A percentile compares a stretch with the other conserved stretches of the same genome.
These are phyloP conservation scores for Phylloporus arenicola DNA, from an alignment of 768 basidiomycete genomes.

Conservation along the genomic window DNA sequence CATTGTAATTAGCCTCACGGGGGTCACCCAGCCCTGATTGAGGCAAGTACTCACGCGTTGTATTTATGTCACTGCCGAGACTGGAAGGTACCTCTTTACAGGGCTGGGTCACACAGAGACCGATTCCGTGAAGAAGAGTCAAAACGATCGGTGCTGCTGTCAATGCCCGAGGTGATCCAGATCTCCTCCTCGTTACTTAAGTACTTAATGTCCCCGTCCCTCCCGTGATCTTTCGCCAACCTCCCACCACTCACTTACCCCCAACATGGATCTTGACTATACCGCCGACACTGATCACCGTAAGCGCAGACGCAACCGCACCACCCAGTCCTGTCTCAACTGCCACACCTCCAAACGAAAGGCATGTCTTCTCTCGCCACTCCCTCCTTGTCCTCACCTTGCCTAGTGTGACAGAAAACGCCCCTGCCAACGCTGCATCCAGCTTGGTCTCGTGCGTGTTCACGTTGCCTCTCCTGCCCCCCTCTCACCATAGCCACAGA, in stretches of 20 bases:
- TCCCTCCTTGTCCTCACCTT: neutral
- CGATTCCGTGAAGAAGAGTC: constrained; percentile 31
- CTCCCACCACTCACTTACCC: constrained; percentile 35
- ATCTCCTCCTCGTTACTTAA: constrained; percentile 33
- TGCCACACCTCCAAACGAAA: constrained; percentile 95
- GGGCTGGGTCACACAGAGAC: constrained; percentile 29
- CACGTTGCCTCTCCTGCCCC: neutral
- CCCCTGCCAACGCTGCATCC: constrained; percentile 87
- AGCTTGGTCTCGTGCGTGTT: constrained; percentile 69
- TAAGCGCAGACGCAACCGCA: constrained; percentile 85
- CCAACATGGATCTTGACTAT: constrained; percentile 76
- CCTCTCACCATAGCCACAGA: constrained; percentile 39
- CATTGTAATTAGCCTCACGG: constrained; percentile 32
- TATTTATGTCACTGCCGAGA: constrained; percentile 35
- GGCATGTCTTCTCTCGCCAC: constrained; percentile 38
- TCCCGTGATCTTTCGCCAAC: constrained; percentile 29
- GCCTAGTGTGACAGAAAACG: constrained; percentile 79
- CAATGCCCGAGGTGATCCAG: constrained; percentile 42
- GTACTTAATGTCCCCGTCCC: constrained; percentile 31
- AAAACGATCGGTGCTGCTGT: constrained; percentile 23
- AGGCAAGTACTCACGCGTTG: constrained; percentile 31
- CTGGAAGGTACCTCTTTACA: constrained; percentile 26
- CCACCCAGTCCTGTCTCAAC: constrained; percentile 81
- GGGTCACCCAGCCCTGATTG: constrained; percentile 16
- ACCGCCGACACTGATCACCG: constrained; percentile 67